phyloP scores from a whole-genome alignment of 2,329 filamentous ascomycete genomes.

The Colletotrichum lini region DNA sequence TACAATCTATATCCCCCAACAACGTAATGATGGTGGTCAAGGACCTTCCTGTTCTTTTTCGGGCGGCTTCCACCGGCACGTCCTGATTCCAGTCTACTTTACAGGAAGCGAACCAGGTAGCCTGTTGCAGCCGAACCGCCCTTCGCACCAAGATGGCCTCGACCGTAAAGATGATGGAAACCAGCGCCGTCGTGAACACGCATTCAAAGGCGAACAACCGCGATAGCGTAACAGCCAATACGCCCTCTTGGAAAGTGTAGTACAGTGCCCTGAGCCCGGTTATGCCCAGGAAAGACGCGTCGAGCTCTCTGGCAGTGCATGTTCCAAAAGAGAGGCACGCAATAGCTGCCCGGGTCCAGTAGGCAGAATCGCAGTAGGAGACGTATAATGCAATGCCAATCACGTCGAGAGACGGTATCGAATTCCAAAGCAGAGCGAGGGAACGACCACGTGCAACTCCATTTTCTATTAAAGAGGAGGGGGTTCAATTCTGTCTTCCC shows the following conservation, averaged over 20 bases:
- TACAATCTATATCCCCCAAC: too few species aligned
- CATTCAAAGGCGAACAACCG: constrained; percentile 9
- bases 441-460: too few species aligned
- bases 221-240: constrained; percentile 12
- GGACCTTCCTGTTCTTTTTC: too few species aligned
- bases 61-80: too few species aligned
- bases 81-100: background rate
- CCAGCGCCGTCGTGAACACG: constrained; percentile 15
- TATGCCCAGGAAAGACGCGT: constrained; percentile 26
- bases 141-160: background rate
- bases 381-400: constrained; percentile 22
- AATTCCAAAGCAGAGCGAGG: constrained; percentile 28
- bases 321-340: constrained; percentile 11
- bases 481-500: too few species aligned
- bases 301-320: background rate
- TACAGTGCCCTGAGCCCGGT: constrained; percentile 4
- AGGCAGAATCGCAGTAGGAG: constrained; percentile 7
- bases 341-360: constrained; percentile 10
- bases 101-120: constrained; percentile 5
- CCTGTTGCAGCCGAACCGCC: constrained; percentile 9
- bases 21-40: too few species aligned
- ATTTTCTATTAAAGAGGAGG: too few species aligned
- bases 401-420: constrained; percentile 21
- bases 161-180: constrained; percentile 19
- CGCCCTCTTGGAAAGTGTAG: background rate